phyloP scores from a whole-genome alignment of 805 yeast genomes.

The Yamadazyma sp. region DNA sequence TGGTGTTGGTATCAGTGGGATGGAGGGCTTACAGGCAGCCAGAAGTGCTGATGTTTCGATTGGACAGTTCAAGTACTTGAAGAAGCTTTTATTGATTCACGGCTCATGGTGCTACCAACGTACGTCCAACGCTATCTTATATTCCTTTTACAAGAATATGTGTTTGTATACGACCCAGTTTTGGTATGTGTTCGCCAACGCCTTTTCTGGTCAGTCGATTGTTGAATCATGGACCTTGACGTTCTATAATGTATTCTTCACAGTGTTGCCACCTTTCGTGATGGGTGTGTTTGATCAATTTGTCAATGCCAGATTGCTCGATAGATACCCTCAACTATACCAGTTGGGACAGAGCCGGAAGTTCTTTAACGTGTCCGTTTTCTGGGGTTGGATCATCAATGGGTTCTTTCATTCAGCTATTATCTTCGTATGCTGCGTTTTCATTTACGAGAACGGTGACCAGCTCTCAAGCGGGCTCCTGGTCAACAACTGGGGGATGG shows the following conservation, averaged over 20 bases:
- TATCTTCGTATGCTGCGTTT: slow-evolving; percentile 69
- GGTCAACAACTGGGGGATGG: slow-evolving; percentile 94
- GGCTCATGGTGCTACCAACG: slow-evolving; percentile 98
- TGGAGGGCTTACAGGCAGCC: slow-evolving; percentile 99
- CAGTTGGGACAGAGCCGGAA: slow-evolving; percentile 85
- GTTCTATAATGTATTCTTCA: slow-evolving; percentile 89
- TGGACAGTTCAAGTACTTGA: slow-evolving; percentile 88
- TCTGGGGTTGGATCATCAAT: slow-evolving; percentile 97
- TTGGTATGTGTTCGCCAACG: slow-evolving; percentile 93
- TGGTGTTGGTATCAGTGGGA: slow-evolving; percentile 98
- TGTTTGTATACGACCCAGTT: slow-evolving; percentile 97
- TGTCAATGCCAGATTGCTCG: slow-evolving; percentile 84
- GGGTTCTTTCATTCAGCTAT: slow-evolving; percentile 94
- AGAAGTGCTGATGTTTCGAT: slow-evolving; percentile 96
- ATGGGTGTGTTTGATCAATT: slow-evolving; percentile 97
- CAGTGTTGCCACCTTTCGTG: slow-evolving; percentile 94
- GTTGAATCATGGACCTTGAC: slow-evolving; percentile 98
- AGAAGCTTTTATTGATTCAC: slow-evolving; percentile 83
- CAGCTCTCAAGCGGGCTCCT: slow-evolving; percentile 64
- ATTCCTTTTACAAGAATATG: slow-evolving; percentile 93
- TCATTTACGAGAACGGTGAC: slow-evolving; percentile 68
- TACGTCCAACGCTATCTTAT: slow-evolving; percentile 85
- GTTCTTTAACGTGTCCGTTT: slow-evolving; percentile 86
- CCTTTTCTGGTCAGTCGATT: slow-evolving; percentile 92
- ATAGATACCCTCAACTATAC: slow-evolving; percentile 90